These are phyloP conservation scores for Coccomyxa sp. DNA, from an alignment of 139 green algal genomes.

Conservation along the genomic window DNA sequence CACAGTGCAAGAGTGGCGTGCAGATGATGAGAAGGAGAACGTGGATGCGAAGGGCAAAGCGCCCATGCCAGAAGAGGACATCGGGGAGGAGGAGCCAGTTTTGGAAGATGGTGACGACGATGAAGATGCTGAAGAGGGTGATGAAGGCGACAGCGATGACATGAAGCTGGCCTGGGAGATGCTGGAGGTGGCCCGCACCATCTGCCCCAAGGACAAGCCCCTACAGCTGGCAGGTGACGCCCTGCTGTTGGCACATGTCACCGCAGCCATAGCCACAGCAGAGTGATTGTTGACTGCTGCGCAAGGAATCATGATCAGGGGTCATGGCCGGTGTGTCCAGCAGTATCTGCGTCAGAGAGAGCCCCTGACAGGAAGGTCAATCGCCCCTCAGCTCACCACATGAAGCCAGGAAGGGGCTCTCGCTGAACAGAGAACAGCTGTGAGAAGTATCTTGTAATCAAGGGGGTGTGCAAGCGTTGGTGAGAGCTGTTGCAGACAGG, in stretches of 20 bases:
- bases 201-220: constrained; percentile 9
- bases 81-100: constrained; percentile 11
- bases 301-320: too few species aligned
- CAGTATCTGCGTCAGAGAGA: too few species aligned
- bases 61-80: neutral
- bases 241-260: neutral
- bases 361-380: neutral
- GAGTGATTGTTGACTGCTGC: too few species aligned
- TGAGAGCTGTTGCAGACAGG: neutral
- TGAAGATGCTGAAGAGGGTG: constrained; percentile 29
- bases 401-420: neutral
- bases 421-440: too few species aligned
- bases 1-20: neutral
- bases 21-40: constrained; percentile 21
- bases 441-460: too few species aligned
- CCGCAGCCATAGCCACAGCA: too few species aligned
- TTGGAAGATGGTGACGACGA: constrained; percentile 27
- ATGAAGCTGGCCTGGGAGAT: constrained; percentile 74
- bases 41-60: constrained; percentile 35
- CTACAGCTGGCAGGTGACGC: constrained; percentile 42
- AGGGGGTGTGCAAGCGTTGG: neutral
- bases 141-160: constrained; percentile 35
- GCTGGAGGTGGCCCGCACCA: constrained; percentile 33
- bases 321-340: too few species aligned
- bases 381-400: neutral